Evolutionary conservation across 1,139 yeast species (phyloP), one percentile per base, ranked within the genome.

Genomic region (Magnusiomyces clavatus): DNA sequence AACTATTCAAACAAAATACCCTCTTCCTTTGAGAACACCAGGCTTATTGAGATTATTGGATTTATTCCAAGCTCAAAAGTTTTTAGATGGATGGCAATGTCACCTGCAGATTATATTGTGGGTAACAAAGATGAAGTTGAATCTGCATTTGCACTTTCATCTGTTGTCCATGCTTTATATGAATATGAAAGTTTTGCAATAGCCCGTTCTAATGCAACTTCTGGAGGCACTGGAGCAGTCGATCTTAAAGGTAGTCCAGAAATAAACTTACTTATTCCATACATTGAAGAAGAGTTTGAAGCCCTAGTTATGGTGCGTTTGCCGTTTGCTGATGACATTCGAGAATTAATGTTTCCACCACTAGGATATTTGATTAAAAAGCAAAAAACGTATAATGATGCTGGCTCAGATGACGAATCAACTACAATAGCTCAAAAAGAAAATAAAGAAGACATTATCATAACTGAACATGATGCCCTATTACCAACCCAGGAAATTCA

Each of bases 301-400:
- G 60, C 59, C 14, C 63, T 80, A 41, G 61, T 76, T 2, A 58
- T 74, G 52, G 66, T 67, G 6, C 71, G 82, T 43, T 64, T 89
- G n/a, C 95, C 97, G 1, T 86, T 79, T 66, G 76, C 77, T 37
- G 96, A 88, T 59, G 97, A 90, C 63, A 84, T 81, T 58, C 80
- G 83, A 57, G 69, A 77, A 13, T 81, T 85, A 14, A 72, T 73
- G 46, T 84, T 86, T 58, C 83, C 86, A 0, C 69, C 70, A 20
- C 65, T 86, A 47, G 48, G 48, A 5, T 45, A 19, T 37, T 37
- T 37, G 41, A 20, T 45, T 19, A 14, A 37, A 37, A 37, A 34
- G 17, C 19, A 16, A 35, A n/a, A 24, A 47, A 42, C 19, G 8
- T n/a, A 36, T 8, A 20, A 37, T 2, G 24, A 20, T 20, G 20